Percentiles rank a stretch among this genome's conserved stretches.
Evolutionary conservation across 2,329 filamentous ascomycete genomes (phyloP).

Genomic region (Aspergillus brunneoviolaceus): DNA sequence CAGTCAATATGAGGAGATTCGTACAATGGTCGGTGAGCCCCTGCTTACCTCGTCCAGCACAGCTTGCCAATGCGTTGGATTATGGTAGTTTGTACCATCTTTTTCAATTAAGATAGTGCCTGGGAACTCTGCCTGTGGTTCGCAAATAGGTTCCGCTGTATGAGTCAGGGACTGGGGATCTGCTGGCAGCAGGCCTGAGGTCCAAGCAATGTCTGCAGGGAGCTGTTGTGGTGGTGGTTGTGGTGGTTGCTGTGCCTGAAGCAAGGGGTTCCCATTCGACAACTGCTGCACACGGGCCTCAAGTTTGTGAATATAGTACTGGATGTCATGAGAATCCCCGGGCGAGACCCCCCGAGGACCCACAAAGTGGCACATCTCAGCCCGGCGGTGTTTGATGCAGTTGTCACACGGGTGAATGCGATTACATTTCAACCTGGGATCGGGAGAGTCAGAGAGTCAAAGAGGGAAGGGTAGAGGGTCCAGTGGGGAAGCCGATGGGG

Average conservation of each 20-base stretch:
- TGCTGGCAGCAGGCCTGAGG: neutral
- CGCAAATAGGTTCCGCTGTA: neutral
- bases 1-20: neutral
- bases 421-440: slow-evolving; percentile 25
- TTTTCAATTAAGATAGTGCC: slow-evolving; percentile 21
- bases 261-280: slow-evolving; percentile 1
- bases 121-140: neutral
- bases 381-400: slow-evolving; percentile 19
- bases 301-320: slow-evolving; percentile 16
- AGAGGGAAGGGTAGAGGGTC: neutral
- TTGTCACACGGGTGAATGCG: slow-evolving; percentile 25
- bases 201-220: neutral
- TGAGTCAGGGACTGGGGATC: neutral
- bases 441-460: neutral
- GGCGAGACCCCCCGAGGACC: slow-evolving; percentile 9
- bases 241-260: no score
- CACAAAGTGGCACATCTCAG: slow-evolving; percentile 19
- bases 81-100: slow-evolving; percentile 21
- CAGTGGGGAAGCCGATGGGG: neutral
- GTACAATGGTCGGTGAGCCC: no score
- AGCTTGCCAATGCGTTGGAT: slow-evolving; percentile 25
- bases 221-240: neutral
- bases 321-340: slow-evolving; percentile 17
- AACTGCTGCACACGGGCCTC: slow-evolving; percentile 15
- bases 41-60: slow-evolving; percentile 23